Conservation (phyloP, 1,139 yeast genomes). For the Geotrichum reessii region DNA sequence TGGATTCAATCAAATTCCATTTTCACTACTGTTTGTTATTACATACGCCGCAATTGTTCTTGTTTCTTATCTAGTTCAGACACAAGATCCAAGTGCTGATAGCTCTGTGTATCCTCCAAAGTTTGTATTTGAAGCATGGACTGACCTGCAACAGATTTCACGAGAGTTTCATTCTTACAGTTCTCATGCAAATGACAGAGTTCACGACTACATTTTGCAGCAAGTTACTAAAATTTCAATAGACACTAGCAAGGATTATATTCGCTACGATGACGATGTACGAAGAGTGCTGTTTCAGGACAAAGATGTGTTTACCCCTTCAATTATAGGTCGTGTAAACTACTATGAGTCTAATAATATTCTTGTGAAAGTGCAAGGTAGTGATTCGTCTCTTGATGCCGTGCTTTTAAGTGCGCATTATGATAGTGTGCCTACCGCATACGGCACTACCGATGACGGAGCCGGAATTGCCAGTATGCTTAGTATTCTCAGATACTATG, state of each 20-base stretch:
- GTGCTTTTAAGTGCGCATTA: slow-evolving; percentile 77
- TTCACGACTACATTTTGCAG: slow-evolving; percentile 58
- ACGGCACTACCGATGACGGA: slow-evolving; percentile 91
- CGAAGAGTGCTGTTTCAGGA: slow-evolving; percentile 46
- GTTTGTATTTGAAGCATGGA: slow-evolving; percentile 52
- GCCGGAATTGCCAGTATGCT: slow-evolving; percentile 82
- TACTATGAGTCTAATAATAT: slow-evolving; percentile 80
- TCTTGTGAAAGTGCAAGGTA: slow-evolving; percentile 65
- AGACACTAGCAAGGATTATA: slow-evolving; percentile 36
- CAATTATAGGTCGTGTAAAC: slow-evolving; percentile 44
- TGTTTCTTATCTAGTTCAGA: slow-evolving; percentile 15
- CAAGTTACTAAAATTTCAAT: slow-evolving; percentile 39
- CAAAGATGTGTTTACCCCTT: slow-evolving; percentile 43
- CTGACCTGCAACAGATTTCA: slow-evolving; percentile 63
- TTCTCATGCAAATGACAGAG: slow-evolving; percentile 67
- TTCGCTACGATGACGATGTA: slow-evolving; percentile 49
- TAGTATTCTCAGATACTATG: slow-evolving; percentile 55
- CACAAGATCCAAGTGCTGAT: slow-evolving; percentile 21
- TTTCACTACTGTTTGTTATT: slow-evolving; percentile 26
- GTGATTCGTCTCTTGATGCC: slow-evolving; percentile 52
- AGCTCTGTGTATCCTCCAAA: slow-evolving; percentile 21
- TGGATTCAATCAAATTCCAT: slow-evolving; percentile 29
- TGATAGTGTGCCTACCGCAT: slow-evolving; percentile 84
- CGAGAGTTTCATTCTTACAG: slow-evolving; percentile 68
- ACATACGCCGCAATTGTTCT: slow-evolving; percentile 20